Evolutionary conservation across 768 basidiomycete species (phyloP).

Genomic region (Agaricus blazei): DNA sequence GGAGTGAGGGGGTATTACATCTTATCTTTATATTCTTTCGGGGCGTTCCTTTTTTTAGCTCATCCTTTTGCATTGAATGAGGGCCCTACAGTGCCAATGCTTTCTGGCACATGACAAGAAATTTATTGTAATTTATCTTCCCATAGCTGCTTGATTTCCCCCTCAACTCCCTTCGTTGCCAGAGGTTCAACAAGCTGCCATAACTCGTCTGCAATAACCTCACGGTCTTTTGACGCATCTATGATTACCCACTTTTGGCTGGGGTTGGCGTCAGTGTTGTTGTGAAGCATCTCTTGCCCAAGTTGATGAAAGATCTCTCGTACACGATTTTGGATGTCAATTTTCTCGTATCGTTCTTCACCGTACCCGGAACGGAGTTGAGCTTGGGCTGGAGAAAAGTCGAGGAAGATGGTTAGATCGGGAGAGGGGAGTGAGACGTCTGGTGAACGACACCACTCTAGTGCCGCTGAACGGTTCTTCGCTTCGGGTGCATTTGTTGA

Average conservation of each 20-base stretch:
- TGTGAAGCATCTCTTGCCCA: slow-evolving; percentile 39
- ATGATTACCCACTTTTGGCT: slow-evolving; percentile 42
- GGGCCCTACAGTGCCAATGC: too few relatives aligned
- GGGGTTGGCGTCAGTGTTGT: slow-evolving; percentile 11
- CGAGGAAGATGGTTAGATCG: slow-evolving; percentile 84
- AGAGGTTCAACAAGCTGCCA: slow-evolving; percentile 49
- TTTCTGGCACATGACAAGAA: too few relatives aligned
- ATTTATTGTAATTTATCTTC: slow-evolving; percentile 14
- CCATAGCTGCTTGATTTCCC: slow-evolving; percentile 52
- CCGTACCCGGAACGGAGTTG: slow-evolving; percentile 75
- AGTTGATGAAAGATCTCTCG: slow-evolving; percentile 54
- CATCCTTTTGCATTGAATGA: too few relatives aligned
- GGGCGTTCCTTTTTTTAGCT: too few relatives aligned
- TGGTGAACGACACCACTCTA: slow-evolving; percentile 82
- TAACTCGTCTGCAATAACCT: slow-evolving; percentile 48
- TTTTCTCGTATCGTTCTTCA: slow-evolving; percentile 81
- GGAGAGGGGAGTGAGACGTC: slow-evolving; percentile 88
- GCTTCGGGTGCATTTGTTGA: slow-evolving; percentile 1
- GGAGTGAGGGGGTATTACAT: too few relatives aligned
- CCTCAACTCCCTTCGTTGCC: slow-evolving; percentile 24
- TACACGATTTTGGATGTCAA: slow-evolving; percentile 68
- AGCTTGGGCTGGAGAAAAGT: slow-evolving; percentile 69
- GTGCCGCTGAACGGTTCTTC: slow-evolving; percentile 26
- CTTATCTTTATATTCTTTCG: too few relatives aligned
- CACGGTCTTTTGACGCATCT: slow-evolving; percentile 50